phyloP scores from a whole-genome alignment of 495 filamentous ascomycete genomes.

The Pseudomonodictys pantanalensis region DNA sequence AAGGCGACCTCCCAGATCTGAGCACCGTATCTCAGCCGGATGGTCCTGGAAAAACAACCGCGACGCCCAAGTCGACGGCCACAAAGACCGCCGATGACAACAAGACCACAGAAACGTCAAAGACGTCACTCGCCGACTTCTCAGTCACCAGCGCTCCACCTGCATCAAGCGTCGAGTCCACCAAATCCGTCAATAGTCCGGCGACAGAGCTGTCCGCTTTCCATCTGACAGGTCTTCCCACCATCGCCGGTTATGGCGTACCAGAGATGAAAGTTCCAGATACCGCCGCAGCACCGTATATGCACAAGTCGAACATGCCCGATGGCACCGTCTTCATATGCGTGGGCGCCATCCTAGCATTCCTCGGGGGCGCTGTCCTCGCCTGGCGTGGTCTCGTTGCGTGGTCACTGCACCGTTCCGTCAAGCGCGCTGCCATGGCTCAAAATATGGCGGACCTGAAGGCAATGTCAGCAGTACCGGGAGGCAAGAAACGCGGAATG shows the following conservation, averaged over 20 bases:
- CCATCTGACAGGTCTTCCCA: constrained; percentile 44
- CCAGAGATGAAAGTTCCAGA: constrained; percentile 72
- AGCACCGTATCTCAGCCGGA: constrained; percentile 18
- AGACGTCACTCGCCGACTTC: not conserved
- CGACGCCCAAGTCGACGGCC: constrained; percentile 28
- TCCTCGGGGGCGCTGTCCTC: constrained; percentile 74
- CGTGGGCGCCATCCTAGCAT: constrained; percentile 82
- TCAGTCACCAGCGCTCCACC: not conserved
- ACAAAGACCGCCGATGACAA: not conserved
- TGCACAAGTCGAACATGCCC: constrained; percentile 86
- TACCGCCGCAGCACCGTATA: constrained; percentile 82
- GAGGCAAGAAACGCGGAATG: constrained; percentile 39
- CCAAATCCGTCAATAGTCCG: constrained; percentile 8
- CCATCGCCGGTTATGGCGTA: constrained; percentile 48
- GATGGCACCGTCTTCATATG: constrained; percentile 96
- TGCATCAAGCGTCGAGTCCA: constrained; percentile 20
- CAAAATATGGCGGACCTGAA: constrained; percentile 67
- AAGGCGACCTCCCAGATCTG: constrained; percentile 24
- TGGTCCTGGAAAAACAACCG: constrained; percentile 7
- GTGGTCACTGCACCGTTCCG: constrained; percentile 88
- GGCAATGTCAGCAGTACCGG: constrained; percentile 43
- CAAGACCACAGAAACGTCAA: not conserved
- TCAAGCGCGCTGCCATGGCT: constrained; percentile 71
- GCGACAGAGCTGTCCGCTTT: constrained; percentile 32
- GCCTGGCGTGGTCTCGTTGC: constrained; percentile 86